These are phyloP conservation scores for Phytophthora pluvialis DNA, from an alignment of 352 stramenopile species.

Conservation along the genomic window DNA sequence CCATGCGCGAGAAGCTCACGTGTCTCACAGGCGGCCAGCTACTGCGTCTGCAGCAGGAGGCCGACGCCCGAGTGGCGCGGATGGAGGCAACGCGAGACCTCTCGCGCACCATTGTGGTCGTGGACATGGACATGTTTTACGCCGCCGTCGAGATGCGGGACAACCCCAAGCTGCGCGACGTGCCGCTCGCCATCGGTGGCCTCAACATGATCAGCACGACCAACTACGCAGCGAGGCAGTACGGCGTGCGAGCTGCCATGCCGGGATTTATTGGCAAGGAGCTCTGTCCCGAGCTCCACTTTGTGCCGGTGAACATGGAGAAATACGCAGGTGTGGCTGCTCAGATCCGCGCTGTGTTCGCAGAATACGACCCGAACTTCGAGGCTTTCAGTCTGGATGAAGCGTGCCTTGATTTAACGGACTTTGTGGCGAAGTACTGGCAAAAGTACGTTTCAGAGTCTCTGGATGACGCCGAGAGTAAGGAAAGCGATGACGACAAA, in stretches of 20 bases:
- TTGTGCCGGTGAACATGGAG: constrained; percentile 90
- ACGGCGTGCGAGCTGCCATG: constrained; percentile 96
- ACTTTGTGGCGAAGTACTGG: constrained; percentile 82
- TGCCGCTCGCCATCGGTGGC: constrained; percentile 93
- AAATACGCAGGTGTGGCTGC: constrained; percentile 90
- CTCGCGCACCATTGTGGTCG: constrained; percentile 85
- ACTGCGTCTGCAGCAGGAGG: constrained; percentile 45
- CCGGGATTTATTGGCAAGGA: constrained; percentile 96
- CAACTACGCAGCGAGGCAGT: constrained; percentile 96
- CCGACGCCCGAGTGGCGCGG: constrained; percentile 49
- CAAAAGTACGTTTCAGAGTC: constrained; percentile 37
- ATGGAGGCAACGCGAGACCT: constrained; percentile 66
- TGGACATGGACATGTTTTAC: constrained; percentile 99
- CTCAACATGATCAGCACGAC: constrained; percentile 95
- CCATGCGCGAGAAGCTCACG: constrained; percentile 73
- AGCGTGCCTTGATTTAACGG: constrained; percentile 94
- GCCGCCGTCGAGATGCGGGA: constrained; percentile 96
- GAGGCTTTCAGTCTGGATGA: constrained; percentile 94
- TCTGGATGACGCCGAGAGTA: constrained; percentile 19
- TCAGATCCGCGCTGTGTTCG: constrained; percentile 86
- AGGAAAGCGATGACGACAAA: constrained; percentile 8
- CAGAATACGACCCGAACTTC: constrained; percentile 94
- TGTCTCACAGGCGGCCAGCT: constrained; percentile 50
- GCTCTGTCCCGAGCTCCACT: constrained; percentile 94
- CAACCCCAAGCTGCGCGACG: constrained; percentile 83